Evolutionary conservation across 2,329 filamentous ascomycete genomes (phyloP).

Genomic region (Aspergillus proliferans): DNA sequence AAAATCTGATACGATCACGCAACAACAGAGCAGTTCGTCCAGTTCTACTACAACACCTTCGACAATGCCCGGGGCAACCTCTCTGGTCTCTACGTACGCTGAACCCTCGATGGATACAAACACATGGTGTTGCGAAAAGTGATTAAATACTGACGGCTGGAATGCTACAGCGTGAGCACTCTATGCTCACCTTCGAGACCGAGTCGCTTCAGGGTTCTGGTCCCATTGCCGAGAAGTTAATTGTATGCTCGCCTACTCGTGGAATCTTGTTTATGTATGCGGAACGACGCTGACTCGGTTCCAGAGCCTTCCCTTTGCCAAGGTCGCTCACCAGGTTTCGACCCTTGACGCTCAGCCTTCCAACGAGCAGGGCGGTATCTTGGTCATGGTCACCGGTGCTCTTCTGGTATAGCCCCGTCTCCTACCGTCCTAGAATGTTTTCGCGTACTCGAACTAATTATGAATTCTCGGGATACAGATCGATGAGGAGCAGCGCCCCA

Average conservation of each 20-base stretch:
- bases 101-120: not conserved
- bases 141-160: constrained; percentile 7
- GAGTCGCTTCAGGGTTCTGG: constrained; percentile 56
- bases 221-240: constrained; percentile 72
- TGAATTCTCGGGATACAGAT: constrained; percentile 49
- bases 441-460: constrained; percentile 4
- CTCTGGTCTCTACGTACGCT: constrained; percentile 70
- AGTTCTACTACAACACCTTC: constrained; percentile 88
- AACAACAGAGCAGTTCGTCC: constrained; percentile 70
- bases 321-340: constrained; percentile 69
- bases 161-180: constrained; percentile 61
- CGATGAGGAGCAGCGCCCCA: constrained; percentile 75
- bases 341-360: constrained; percentile 82
- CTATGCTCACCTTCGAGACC: constrained; percentile 91
- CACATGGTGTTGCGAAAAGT: constrained; percentile 1
- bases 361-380: constrained; percentile 59
- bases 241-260: constrained; percentile 48
- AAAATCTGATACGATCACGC: constrained; percentile 14
- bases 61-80: constrained; percentile 64
- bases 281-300: constrained; percentile 4
- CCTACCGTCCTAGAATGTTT: not conserved
- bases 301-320: constrained; percentile 71
- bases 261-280: not conserved
- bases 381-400: constrained; percentile 83
- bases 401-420: constrained; percentile 60